Conservation (phyloP, 495 filamentous ascomycete species). For the Rostrohypoxylon terebratum region DNA sequence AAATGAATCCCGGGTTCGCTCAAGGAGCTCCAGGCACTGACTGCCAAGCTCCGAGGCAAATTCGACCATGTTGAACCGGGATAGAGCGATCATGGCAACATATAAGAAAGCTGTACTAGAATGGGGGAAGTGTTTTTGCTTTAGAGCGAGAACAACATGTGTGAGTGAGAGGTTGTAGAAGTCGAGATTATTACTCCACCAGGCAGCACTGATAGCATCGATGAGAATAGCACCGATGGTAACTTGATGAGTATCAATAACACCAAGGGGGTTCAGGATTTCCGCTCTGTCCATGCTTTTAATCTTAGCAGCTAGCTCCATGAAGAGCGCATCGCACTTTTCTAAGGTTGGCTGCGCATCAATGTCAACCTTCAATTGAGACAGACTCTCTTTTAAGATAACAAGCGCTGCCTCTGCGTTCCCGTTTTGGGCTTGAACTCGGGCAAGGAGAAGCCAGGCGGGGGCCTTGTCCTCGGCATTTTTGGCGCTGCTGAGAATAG, state of each 20-base stretch:
- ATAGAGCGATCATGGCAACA: constrained; percentile 76
- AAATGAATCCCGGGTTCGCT: constrained; percentile 73
- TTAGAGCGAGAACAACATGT: constrained; percentile 76
- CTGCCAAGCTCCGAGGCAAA: constrained; percentile 74
- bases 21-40: constrained; percentile 73
- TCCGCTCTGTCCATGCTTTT: constrained; percentile 68
- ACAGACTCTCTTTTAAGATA: constrained; percentile 73
- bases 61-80: constrained; percentile 77
- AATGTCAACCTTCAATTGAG: constrained; percentile 73
- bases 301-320: constrained; percentile 67
- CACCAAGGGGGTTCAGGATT: constrained; percentile 63
- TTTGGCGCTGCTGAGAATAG: constrained; percentile 73
- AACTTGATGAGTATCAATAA: constrained; percentile 66
- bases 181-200: constrained; percentile 79
- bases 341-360: constrained; percentile 74
- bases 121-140: constrained; percentile 74
- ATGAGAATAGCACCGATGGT: constrained; percentile 79
- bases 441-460: constrained; percentile 80
- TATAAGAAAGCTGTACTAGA: constrained; percentile 81
- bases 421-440: constrained; percentile 78
- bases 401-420: constrained; percentile 75
- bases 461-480: constrained; percentile 79
- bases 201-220: constrained; percentile 82
- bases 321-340: constrained; percentile 79
- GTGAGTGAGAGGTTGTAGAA: constrained; percentile 82